phyloP scores from a whole-genome alignment of 345 rosid species.

The Gossypioides kirkii region DNA sequence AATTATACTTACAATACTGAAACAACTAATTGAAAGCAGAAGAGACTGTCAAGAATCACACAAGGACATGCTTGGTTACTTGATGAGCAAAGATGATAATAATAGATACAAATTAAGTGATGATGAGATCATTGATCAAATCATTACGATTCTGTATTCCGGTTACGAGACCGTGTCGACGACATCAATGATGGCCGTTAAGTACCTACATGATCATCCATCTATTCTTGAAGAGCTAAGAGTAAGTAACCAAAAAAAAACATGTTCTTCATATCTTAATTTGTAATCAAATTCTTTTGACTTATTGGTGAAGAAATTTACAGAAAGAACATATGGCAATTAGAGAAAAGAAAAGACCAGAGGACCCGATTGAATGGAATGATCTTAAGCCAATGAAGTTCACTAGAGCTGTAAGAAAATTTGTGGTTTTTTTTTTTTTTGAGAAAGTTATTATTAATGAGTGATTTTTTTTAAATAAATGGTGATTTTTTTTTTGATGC shows the following conservation, averaged over 20 bases:
- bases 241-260: slow-evolving; percentile 33
- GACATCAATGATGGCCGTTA: slow-evolving; percentile 88
- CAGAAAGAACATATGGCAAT: slow-evolving; percentile 78
- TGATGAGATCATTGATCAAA: slow-evolving; percentile 71
- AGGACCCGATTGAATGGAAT: slow-evolving; percentile 54
- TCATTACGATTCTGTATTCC: slow-evolving; percentile 70
- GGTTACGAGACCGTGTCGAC: slow-evolving; percentile 88
- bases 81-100: slow-evolving; percentile 50
- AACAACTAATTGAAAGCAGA: slow-evolving; percentile 49
- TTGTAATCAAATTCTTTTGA: neutral
- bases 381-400: slow-evolving; percentile 80
- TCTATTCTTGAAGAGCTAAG: slow-evolving; percentile 59
- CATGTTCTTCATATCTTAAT: neutral
- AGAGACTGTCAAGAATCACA: slow-evolving; percentile 38
- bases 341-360: slow-evolving; percentile 52
- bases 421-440: neutral
- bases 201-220: slow-evolving; percentile 85
- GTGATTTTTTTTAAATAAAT: neutral
- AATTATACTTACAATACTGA: slow-evolving; percentile 42
- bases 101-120: slow-evolving; percentile 40
- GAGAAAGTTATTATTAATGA: neutral
- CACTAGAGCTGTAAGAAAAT: slow-evolving; percentile 72
- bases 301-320: neutral
- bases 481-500: slow-evolving; percentile 17
- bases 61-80: slow-evolving; percentile 62